phyloP scores from a whole-genome alignment of 352 stramenopile species.

The Elongisporangium prolatum region DNA sequence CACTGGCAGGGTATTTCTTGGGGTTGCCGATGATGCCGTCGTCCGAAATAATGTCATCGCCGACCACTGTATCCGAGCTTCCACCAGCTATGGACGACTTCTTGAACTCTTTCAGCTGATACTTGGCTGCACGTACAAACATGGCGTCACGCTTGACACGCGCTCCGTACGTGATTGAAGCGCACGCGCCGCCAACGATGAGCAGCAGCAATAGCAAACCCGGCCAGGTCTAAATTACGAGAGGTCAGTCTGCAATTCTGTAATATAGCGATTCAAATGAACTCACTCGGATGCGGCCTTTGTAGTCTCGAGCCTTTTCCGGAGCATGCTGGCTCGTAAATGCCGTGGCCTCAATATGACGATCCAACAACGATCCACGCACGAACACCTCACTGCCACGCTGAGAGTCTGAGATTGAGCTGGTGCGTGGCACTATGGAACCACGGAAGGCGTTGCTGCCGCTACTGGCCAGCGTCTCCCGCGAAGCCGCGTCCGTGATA shows the following conservation, averaged over 20 bases:
- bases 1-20: slow-evolving; percentile 60
- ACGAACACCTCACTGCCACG: slow-evolving; percentile 23
- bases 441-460: slow-evolving; percentile 5
- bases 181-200: slow-evolving; percentile 29
- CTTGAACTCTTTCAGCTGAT: slow-evolving; percentile 14
- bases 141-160: background rate
- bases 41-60: slow-evolving; percentile 32
- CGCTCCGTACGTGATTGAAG: slow-evolving; percentile 47
- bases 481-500: slow-evolving; percentile 7
- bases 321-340: slow-evolving; percentile 9
- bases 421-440: slow-evolving; percentile 4
- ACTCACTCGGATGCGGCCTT: slow-evolving; percentile 54
- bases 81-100: slow-evolving; percentile 7
- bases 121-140: background rate
- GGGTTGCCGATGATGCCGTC: slow-evolving; percentile 69
- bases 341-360: slow-evolving; percentile 40
- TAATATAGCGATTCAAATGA: background rate
- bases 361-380: slow-evolving; percentile 36
- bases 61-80: slow-evolving; percentile 10
- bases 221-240: slow-evolving; percentile 34
- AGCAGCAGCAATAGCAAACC: slow-evolving; percentile 45
- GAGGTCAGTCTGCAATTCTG: background rate
- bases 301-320: slow-evolving; percentile 59
- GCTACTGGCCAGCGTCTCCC: background rate
- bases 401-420: slow-evolving; percentile 1